Base-by-base conservation (phyloP, 768 basidiomycete species). In the Austroboletus eburneus region DNA sequence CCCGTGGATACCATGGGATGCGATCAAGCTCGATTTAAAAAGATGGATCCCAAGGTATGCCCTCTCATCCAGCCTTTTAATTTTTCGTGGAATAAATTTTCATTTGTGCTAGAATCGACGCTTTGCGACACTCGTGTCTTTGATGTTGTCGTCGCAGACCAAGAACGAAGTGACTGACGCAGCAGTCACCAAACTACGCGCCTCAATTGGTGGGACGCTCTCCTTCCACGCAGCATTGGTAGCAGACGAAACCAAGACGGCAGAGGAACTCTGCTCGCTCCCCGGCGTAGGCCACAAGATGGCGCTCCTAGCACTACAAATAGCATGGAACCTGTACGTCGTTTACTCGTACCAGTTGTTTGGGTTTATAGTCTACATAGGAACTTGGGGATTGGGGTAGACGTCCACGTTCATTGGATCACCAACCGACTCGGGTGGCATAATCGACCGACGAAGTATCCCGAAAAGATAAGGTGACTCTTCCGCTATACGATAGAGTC, bases 231-330 rank as follows among this genome's bases (percentile, higher is more conserved):
- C 75, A 0, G 61, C 97, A 18, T 68, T 90, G 30, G 68, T 71
- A 0, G 85, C 89, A 2, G 75, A 83, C 5, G 78, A 81, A 3
- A 95, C 95, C 0, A 82, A 86, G 61, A 93, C 91, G 0, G 81
- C 86, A 3, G 92, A 92, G 30, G 89, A 89, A 33, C 72, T 99
- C 9, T 90, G 91, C 55, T 85, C 86, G 5, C 68, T 98, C 12
- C 83, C 83, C 2, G 95, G 95, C 0, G 94, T 97, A 0, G 95
- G 95, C 0, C 95, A 93, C 0, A 98, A 99, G 66, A 96, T 98
- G 92, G 91, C 91, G 1, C 94, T 90, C 66, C 64, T 96, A 27
- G 72, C 82, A 2, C 72, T 95, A 2, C 91, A 92, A 54, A 78
- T 78, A 22, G 91, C 90, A 2, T 95, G 91, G 91, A 77, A 86